Evolutionary conservation across 768 basidiomycete genomes (phyloP).

Genomic region (Tylopilus sp.): DNA sequence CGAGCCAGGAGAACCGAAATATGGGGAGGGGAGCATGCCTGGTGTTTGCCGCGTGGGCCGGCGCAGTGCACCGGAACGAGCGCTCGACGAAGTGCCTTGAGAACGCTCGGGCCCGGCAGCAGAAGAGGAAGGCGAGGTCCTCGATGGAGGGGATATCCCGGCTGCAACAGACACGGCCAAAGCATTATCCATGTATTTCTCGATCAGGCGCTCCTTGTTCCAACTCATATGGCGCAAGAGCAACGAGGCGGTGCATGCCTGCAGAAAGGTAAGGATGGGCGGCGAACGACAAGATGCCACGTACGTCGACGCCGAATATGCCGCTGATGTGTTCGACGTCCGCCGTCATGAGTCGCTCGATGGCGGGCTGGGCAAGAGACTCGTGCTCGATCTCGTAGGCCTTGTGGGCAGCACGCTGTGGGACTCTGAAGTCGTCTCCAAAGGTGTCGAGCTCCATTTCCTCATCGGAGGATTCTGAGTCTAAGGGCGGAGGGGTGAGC

Average conservation of each 20-base stretch:
- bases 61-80: conserved; percentile 24
- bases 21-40: conserved; percentile 9
- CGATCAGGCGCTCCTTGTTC: conserved; percentile 96
- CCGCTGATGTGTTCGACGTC: conserved; percentile 86
- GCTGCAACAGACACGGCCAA: conserved; percentile 67
- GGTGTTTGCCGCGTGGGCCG: conserved; percentile 29
- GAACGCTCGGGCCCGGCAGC: conserved; percentile 32
- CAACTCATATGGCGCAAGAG: conserved; percentile 82
- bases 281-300: conserved; percentile 31
- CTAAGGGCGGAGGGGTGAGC: conserved; percentile 28
- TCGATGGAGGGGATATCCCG: conserved; percentile 52
- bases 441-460: conserved; percentile 70
- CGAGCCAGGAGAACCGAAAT: background rate
- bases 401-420: conserved; percentile 55
- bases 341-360: conserved; percentile 72
- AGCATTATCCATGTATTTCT: conserved; percentile 95
- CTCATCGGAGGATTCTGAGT: conserved; percentile 46
- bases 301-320: conserved; percentile 85
- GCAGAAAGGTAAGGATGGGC: background rate
- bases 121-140: conserved; percentile 18
- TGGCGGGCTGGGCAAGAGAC: conserved; percentile 63
- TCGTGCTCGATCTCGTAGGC: conserved; percentile 86
- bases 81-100: conserved; percentile 25
- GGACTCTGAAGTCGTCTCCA: conserved; percentile 61
- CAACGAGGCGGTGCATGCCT: conserved; percentile 70